phyloP scores from a whole-genome alignment of 2,329 filamentous ascomycete genomes.

The Sarocladiaceae sp. region DNA sequence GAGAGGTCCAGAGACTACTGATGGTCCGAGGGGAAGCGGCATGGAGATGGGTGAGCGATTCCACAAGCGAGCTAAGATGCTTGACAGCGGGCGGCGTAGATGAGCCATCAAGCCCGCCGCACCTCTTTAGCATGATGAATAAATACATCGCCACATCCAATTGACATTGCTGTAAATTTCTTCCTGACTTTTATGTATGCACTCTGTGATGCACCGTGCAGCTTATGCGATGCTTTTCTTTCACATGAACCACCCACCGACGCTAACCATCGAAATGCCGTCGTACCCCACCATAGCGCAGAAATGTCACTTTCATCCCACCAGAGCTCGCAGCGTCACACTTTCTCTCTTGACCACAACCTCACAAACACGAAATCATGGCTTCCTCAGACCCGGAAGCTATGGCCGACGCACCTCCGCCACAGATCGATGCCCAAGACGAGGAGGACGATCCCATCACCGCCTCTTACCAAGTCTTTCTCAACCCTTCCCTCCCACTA shows the following conservation, averaged over 20 bases:
- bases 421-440: neutral
- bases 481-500: conserved; percentile 66
- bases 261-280: neutral
- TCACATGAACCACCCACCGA: conserved; percentile 27
- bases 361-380: neutral
- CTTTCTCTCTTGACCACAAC: neutral
- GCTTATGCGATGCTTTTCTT: conserved; percentile 45
- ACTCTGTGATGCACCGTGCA: too few relatives aligned
- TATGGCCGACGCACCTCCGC: neutral
- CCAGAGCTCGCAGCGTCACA: neutral
- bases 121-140: neutral
- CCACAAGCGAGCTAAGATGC: conserved; percentile 61
- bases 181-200: too few relatives aligned
- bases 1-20: conserved; percentile 62
- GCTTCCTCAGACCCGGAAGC: neutral
- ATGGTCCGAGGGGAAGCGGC: conserved; percentile 65
- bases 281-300: conserved; percentile 6
- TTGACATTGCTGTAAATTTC: too few relatives aligned
- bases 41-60: conserved; percentile 69
- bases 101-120: neutral
- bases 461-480: conserved; percentile 76
- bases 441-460: conserved; percentile 57
- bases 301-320: conserved; percentile 1
- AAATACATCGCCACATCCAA: too few relatives aligned
- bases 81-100: conserved; percentile 40